Base-by-base conservation (phyloP, 169 alveolate genomes). In the Eimeria maxima region DNA sequence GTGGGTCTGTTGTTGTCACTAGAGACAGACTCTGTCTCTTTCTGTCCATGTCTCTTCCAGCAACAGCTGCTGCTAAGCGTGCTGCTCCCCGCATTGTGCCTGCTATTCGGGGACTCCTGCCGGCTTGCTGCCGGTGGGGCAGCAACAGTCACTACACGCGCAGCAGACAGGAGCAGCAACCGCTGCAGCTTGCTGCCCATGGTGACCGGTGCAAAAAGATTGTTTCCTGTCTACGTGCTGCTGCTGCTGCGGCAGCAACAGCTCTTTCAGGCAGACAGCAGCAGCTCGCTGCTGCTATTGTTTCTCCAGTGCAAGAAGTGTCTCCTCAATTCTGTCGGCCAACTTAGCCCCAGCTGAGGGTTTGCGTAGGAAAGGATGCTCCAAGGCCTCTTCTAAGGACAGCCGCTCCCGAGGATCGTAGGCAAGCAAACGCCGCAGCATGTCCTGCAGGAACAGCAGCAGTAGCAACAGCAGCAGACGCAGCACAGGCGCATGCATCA, bases 361-460 rank as follows among this genome's bases (percentile, higher is more conserved):
- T 22, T 50, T 14, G n/a, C 29, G 95, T 47, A 78, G 44, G 50
- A 78, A 92, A 11, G 83, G 83, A 47, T 92, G 96, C 3, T 69
- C 83, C 10, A 92, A 67, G 14, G 96, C 96, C 73, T 55, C 96
- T 60, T 92, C 96, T 3, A 92, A n/a, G 24, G 93, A 55, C 22
- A 78, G 90, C 27, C 96, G 90, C 50, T 63, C 63, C 38, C n/a
- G 11, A 14, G 93, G 86, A 24, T 92, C 84, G 57, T 45, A 78
- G 20, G 92, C 45, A 0, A 92, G 84, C 69, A 92, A 44, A 8
- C 96, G 92, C 20, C 47, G 24, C 73, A 92, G 71, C 65, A 92
- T 22, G 45, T 92, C 92, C 92, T 92, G 96, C 90, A 81, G 47
- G 53, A 53, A 47, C 90, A 81, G 47, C 90, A 53, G 71, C 67